Evolutionary conservation across 2,329 filamentous ascomycete genomes (phyloP).

Genomic region (Teratosphaeria destructans): DNA sequence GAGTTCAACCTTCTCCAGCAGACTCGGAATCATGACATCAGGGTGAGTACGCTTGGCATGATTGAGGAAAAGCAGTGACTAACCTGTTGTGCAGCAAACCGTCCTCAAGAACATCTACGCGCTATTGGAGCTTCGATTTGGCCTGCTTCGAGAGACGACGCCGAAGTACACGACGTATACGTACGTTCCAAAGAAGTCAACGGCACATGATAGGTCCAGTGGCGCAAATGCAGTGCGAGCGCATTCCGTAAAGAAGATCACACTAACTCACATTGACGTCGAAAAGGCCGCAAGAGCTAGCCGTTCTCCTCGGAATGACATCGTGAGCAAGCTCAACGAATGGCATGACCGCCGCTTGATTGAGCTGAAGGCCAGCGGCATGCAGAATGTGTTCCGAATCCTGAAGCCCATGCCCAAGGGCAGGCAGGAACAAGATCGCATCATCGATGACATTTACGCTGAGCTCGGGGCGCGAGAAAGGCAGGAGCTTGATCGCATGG

Average conservation of each 20-base stretch:
- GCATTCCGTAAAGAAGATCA: slow-evolving; percentile 34
- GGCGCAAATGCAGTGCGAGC: slow-evolving; percentile 11
- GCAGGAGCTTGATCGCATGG: slow-evolving; percentile 43
- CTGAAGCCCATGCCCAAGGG: slow-evolving; percentile 37
- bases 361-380: slow-evolving; percentile 41
- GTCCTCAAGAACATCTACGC: slow-evolving; percentile 47
- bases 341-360: slow-evolving; percentile 43
- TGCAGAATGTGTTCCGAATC: slow-evolving; percentile 46
- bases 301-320: slow-evolving; percentile 31
- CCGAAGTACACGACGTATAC: slow-evolving; percentile 47
- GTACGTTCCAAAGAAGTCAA: not conserved
- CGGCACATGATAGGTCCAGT: not conserved
- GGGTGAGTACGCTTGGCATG: not conserved
- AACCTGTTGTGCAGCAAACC: slow-evolving; percentile 16
- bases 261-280: slow-evolving; percentile 41
- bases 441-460: slow-evolving; percentile 40
- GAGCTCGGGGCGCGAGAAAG: slow-evolving; percentile 43
- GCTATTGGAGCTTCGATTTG: slow-evolving; percentile 50
- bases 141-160: slow-evolving; percentile 46
- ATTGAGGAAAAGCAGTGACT: slow-evolving; percentile 29
- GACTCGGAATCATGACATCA: not conserved
- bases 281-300: slow-evolving; percentile 25
- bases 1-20: slow-evolving; percentile 35
- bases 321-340: slow-evolving; percentile 46
- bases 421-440: slow-evolving; percentile 30